Conservation (phyloP, 345 rosid species). For the Iberis pinnata region DNA sequence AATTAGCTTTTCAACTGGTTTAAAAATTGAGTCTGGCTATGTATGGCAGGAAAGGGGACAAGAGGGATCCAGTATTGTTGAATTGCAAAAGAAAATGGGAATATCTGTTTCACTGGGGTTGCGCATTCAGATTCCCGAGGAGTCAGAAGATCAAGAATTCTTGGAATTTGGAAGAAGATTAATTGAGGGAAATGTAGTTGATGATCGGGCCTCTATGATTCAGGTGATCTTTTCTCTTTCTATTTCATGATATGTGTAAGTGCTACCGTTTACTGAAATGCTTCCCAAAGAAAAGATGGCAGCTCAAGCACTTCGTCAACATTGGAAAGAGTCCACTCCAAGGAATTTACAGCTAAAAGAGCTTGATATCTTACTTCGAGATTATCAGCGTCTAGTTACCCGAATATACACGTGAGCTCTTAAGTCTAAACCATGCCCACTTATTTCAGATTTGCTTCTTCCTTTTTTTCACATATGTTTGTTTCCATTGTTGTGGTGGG, state of each 20-base stretch:
- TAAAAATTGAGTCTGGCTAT: constrained; percentile 10
- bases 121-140: constrained; percentile 48
- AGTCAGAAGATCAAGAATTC: constrained; percentile 67
- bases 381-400: constrained; percentile 68
- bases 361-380: constrained; percentile 78
- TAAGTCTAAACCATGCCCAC: constrained; percentile 1
- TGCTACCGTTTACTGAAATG: constrained; percentile 21
- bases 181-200: constrained; percentile 38
- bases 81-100: constrained; percentile 57
- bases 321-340: constrained; percentile 62
- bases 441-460: constrained; percentile 7
- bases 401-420: constrained; percentile 50
- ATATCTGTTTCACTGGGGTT: constrained; percentile 42
- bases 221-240: constrained; percentile 23
- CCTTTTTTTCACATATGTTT: constrained; percentile 5
- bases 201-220: constrained; percentile 37
- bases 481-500: constrained; percentile 12
- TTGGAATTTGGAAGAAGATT: constrained; percentile 57
- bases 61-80: constrained; percentile 43
- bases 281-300: constrained; percentile 34
- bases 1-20: constrained; percentile 18
- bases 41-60: constrained; percentile 49
- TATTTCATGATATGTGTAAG: constrained; percentile 11
- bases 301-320: constrained; percentile 60
- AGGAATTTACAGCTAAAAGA: constrained; percentile 56